phyloP scores from a whole-genome alignment of 2,329 filamentous ascomycete species.

The Paraconiothyrium brasiliense region DNA sequence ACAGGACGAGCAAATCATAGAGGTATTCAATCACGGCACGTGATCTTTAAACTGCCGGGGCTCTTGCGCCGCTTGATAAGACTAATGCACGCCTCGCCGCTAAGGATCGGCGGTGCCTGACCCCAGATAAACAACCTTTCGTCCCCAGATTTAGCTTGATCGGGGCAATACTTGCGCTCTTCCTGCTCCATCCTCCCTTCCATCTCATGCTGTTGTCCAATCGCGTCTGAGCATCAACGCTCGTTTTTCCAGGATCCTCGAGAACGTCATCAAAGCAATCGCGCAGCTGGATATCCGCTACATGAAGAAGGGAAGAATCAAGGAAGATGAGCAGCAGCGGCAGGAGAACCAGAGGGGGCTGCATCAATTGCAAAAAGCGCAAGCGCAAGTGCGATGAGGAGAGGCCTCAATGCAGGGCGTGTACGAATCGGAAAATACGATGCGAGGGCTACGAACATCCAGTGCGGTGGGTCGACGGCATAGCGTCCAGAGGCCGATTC shows the following conservation, averaged over 20 bases:
- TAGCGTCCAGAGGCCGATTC: neutral
- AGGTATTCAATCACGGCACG: neutral
- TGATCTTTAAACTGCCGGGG: neutral
- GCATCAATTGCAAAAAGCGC: neutral
- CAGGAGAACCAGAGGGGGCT: neutral
- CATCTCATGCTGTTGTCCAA: neutral
- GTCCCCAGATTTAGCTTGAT: neutral
- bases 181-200: neutral
- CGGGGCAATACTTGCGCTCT: neutral
- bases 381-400: conserved; percentile 1
- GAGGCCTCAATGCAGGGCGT: neutral
- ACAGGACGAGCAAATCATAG: neutral
- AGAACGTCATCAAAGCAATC: neutral
- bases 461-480: neutral
- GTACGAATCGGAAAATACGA: neutral
- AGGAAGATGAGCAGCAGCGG: neutral
- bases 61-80: neutral
- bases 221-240: too few species aligned
- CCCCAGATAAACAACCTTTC: neutral
- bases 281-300: neutral
- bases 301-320: neutral
- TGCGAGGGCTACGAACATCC: neutral
- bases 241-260: too few species aligned
- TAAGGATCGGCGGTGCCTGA: neutral
- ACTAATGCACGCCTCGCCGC: neutral